phyloP scores from a whole-genome alignment of 2,329 filamentous ascomycete genomes.

The Cyanodermella asteris region DNA sequence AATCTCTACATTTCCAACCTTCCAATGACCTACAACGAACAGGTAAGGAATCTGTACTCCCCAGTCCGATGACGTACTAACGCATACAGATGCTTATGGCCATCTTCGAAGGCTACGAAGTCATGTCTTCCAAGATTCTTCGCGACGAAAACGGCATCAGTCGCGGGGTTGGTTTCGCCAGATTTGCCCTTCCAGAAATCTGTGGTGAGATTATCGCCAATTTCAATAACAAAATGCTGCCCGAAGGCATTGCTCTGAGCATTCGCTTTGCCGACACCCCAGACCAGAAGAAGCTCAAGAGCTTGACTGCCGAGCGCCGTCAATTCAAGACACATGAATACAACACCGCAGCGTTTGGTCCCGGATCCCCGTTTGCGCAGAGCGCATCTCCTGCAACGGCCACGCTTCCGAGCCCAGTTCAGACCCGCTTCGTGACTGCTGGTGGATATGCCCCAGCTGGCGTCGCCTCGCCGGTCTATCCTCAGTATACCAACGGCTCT shows the following conservation, averaged over 20 bases:
- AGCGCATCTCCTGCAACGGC: constrained; percentile 1
- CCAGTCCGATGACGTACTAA: constrained; percentile 1
- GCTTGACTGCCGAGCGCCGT: constrained; percentile 81
- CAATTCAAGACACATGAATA: constrained; percentile 95
- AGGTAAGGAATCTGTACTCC: constrained; percentile 32
- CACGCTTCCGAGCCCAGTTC: constrained; percentile 4
- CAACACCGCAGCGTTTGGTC: constrained; percentile 23
- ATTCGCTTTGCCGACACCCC: constrained; percentile 95
- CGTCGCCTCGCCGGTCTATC: constrained; percentile 3
- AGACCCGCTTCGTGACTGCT: constrained; percentile 2
- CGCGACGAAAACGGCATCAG: constrained; percentile 81
- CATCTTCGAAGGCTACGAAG: constrained; percentile 53
- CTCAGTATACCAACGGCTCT: constrained; percentile 1
- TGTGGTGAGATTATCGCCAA: constrained; percentile 75
- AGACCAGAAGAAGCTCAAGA: constrained; percentile 89
- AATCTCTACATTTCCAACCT: constrained; percentile 97
- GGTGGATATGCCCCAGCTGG: constrained; percentile 3
- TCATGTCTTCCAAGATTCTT: constrained; percentile 86
- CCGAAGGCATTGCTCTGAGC: constrained; percentile 61
- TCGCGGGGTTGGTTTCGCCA: constrained; percentile 93
- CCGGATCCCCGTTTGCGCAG: constrained; percentile 3
- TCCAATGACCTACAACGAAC: constrained; percentile 76
- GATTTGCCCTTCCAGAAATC: constrained; percentile 72
- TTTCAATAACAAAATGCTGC: constrained; percentile 48
- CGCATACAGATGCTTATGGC: constrained; percentile 43